Evolutionary conservation across 805 yeast genomes (phyloP).

Genomic region (Barnettozyma californica): DNA sequence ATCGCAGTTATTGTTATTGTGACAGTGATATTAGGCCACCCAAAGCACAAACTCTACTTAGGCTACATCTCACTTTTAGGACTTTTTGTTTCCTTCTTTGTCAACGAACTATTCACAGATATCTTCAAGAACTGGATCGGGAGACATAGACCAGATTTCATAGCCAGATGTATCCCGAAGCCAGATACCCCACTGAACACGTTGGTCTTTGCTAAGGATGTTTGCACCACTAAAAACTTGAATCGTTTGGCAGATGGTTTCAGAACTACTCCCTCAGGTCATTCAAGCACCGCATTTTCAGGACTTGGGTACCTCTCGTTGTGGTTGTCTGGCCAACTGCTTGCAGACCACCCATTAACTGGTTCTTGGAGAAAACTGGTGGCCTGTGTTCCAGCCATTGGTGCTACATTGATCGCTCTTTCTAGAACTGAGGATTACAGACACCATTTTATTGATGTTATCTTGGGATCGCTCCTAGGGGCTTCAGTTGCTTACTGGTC

Average conservation of each 20-base stretch:
- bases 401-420: slow-evolving; percentile 74
- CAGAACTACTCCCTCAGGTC: slow-evolving; percentile 82
- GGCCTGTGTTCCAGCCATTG: slow-evolving; percentile 49
- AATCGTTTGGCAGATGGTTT: slow-evolving; percentile 58
- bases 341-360: slow-evolving; percentile 38
- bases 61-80: slow-evolving; percentile 66
- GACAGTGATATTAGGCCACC: slow-evolving; percentile 31
- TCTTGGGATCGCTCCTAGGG: slow-evolving; percentile 71
- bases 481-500: slow-evolving; percentile 43
- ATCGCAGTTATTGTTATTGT: slow-evolving; percentile 31
- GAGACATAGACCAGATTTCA: slow-evolving; percentile 86
- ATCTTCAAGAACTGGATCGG: slow-evolving; percentile 80
- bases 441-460: slow-evolving; percentile 85
- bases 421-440: slow-evolving; percentile 89
- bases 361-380: slow-evolving; percentile 63
- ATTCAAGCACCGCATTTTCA: slow-evolving; percentile 65
- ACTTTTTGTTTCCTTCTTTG: slow-evolving; percentile 49
- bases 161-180: slow-evolving; percentile 76
- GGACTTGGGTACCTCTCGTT: slow-evolving; percentile 58
- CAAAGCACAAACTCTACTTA: slow-evolving; percentile 52
- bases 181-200: slow-evolving; percentile 49
- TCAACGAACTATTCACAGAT: slow-evolving; percentile 64
- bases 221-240: slow-evolving; percentile 50
- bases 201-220: slow-evolving; percentile 56
- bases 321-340: slow-evolving; percentile 66